phyloP scores from a whole-genome alignment of 2,329 filamentous ascomycete species.

The Hymenoscyphus linearis region DNA sequence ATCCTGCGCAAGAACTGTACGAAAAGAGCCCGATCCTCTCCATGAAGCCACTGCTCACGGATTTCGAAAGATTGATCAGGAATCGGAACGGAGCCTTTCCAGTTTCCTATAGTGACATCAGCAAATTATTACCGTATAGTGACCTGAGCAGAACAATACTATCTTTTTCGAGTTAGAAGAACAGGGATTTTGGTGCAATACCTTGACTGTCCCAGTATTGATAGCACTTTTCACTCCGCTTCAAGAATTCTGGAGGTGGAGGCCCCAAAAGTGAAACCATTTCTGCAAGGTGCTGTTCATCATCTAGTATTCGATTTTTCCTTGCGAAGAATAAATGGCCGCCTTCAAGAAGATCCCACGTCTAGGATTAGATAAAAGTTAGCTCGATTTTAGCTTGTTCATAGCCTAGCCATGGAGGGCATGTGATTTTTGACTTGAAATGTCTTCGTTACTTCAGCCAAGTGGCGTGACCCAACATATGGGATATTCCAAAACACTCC shows the following conservation, averaged over 20 bases:
- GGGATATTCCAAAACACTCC: constrained; percentile 10
- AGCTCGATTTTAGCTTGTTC: constrained; percentile 9
- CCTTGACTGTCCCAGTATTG: constrained; percentile 24
- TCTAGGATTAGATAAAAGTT: constrained; percentile 32
- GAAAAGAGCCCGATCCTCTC: constrained; percentile 30
- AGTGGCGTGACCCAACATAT: constrained; percentile 4
- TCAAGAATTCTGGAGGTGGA: no score
- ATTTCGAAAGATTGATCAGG: constrained; percentile 17
- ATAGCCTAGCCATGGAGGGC: no score
- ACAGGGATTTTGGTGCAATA: constrained; percentile 14
- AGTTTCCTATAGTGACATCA: constrained; percentile 18
- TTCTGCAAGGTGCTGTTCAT: no score
- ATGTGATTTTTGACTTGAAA: no score
- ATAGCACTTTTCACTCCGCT: no score
- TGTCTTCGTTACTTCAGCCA: no score
- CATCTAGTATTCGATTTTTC: constrained; percentile 14
- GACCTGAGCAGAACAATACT: no score
- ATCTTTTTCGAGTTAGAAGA: constrained; percentile 10
- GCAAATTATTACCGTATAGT: no score
- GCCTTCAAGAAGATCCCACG: constrained; percentile 46
- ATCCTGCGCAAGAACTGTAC: constrained; percentile 34
- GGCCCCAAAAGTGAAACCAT: no score
- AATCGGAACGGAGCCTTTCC: constrained; percentile 17
- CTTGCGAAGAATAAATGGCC: constrained; percentile 37
- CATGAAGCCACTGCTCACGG: constrained; percentile 19